phyloP scores from a whole-genome alignment of 2,329 filamentous ascomycete genomes.

The Aureobasidium sp. region DNA sequence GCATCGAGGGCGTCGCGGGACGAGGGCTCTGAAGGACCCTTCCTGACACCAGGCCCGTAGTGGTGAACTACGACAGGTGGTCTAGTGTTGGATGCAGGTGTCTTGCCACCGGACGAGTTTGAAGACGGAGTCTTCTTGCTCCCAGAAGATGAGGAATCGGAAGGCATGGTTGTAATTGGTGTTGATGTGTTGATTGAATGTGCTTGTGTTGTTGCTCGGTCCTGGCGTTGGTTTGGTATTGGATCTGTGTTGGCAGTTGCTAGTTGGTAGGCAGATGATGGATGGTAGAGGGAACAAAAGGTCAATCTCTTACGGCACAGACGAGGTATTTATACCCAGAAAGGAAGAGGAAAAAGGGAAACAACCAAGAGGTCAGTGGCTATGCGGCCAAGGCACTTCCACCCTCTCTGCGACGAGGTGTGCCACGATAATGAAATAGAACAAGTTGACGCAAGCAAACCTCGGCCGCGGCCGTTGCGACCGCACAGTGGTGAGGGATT shows the following conservation, averaged over 20 bases:
- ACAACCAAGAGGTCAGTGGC: background rate
- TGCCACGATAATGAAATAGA: background rate
- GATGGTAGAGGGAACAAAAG: background rate
- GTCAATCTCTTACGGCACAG: background rate
- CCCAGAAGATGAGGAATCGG: background rate
- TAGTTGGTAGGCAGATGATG: background rate
- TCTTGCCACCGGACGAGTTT: background rate
- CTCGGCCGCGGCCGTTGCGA: slow-evolving; percentile 1
- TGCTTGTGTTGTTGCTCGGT: background rate
- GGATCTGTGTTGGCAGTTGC: background rate
- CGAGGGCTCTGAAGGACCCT: background rate
- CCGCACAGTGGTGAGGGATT: background rate
- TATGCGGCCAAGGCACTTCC: background rate
- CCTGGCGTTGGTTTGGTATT: background rate
- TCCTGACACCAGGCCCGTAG: background rate
- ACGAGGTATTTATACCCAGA: background rate
- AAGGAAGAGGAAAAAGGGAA: background rate
- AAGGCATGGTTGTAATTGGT: background rate
- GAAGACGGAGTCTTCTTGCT: background rate
- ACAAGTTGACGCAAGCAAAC: slow-evolving; percentile 1
- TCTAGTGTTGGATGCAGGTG: background rate
- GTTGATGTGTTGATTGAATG: background rate
- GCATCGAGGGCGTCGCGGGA: background rate
- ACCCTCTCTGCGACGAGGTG: background rate
- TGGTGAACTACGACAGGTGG: background rate